Evolutionary conservation across 2,329 filamentous ascomycete genomes (phyloP), one percentile per base, ranked within the genome.

Genomic region (Talaromyces sp.): DNA sequence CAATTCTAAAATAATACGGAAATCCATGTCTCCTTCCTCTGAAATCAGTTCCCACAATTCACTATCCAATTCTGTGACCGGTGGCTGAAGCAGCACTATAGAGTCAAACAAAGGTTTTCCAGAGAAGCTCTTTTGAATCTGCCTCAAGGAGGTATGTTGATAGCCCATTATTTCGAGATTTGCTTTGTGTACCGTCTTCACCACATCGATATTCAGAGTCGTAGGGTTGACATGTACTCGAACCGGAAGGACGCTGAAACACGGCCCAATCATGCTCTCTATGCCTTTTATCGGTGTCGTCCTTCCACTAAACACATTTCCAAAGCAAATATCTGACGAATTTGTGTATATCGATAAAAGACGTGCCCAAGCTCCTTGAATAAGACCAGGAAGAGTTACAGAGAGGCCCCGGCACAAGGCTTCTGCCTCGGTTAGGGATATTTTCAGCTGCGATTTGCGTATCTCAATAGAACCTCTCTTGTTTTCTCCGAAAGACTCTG

Each of bases 231-330:
- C 63, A 32, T 85, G 75, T 17, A 86, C 75, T 27, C 91, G 84
- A 1, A 92, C 70, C 0, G 93, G 91, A 13, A 96, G 75, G 0
- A 93, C 96, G 70, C 96, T 97, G 80, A 97, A 96, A 71, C 91
- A 96, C 0, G 93, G 93, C 0, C 90, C 91, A n/a, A 96, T 84
- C 6, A 96, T 82, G 4, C 81, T 79, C 41, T 93, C 86, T 11
- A 93, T 78, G 0, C 82, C 84, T 6, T 88, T 82, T 2, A 93
- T 72, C 0, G 84, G 76, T 10, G 90, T 70, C 0, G 86, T 88
- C 8, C 93, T 86, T 1, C 93, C 92, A 68, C 86, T 93, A 59
- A 93, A 83, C 2, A 97, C 88, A 67, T 91, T 95, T 0, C 93
- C 93, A 68, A 97, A 96, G 71, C 90, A 95, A 5, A 96, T 68